These are phyloP conservation scores for Ophiocordyceps unilateralis DNA, from an alignment of 2,329 filamentous ascomycete species.

Conservation along the genomic window DNA sequence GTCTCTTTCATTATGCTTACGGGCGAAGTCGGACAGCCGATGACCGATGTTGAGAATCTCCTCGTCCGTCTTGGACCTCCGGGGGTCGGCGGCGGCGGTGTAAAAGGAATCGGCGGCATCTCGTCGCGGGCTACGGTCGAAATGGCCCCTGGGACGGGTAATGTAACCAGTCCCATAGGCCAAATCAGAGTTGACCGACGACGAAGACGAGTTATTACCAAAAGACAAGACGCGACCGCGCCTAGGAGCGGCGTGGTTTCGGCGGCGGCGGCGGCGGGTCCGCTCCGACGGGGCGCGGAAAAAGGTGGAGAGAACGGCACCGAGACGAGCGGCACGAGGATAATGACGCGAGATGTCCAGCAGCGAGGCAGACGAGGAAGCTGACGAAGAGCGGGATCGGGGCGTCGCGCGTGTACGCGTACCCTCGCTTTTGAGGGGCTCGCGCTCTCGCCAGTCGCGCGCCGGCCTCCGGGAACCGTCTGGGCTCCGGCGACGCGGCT, in stretches of 20 bases:
- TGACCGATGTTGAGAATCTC: conserved; percentile 39
- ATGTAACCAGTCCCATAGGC: conserved; percentile 48
- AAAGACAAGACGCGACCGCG: conserved; percentile 29
- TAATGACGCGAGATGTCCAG: conserved; percentile 47
- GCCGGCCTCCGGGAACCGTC: conserved; percentile 35
- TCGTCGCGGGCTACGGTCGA: no score
- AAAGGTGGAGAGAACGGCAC: conserved; percentile 43
- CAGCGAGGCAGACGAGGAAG: conserved; percentile 39
- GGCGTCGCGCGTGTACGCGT: no score
- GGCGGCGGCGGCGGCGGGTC: conserved; percentile 19
- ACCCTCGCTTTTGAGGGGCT: no score
- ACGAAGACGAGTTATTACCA: conserved; percentile 48
- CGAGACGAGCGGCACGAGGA: conserved; percentile 25
- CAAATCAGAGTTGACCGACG: conserved; percentile 49
- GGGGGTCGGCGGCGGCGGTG: no score
- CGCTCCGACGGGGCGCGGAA: conserved; percentile 44
- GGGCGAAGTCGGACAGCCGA: conserved; percentile 34
- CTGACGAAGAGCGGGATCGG: conserved; percentile 24
- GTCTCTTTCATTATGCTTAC: conserved; percentile 32
- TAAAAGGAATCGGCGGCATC: no score
- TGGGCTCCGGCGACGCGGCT: conserved; percentile 37
- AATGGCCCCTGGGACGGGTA: conserved; percentile 16
- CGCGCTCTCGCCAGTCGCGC: no score
- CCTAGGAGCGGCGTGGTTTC: conserved; percentile 27
- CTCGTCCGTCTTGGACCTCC: conserved; percentile 28